These are phyloP conservation scores for Benincasa hispida DNA, from an alignment of 306 rosid genomes.

Conservation along the genomic window DNA sequence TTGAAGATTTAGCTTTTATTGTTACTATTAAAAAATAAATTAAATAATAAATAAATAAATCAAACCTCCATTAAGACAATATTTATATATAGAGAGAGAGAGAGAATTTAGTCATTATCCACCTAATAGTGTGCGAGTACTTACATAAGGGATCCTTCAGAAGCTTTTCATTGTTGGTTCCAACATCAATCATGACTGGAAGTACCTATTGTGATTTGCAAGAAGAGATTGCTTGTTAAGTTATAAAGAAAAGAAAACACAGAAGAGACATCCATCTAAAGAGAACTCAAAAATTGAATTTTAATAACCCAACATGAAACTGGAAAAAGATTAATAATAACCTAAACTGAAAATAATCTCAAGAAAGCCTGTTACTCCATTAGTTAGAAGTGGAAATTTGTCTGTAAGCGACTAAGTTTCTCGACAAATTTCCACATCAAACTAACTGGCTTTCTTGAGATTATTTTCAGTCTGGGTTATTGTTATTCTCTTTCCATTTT, in stretches of 20 bases:
- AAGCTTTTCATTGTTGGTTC: conserved; percentile 82
- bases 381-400: neutral
- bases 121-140: conserved; percentile 21
- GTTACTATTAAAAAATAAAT: neutral
- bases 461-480: too few species aligned
- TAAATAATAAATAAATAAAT: too few species aligned
- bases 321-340: neutral
- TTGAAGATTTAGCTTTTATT: neutral
- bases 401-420: too few species aligned
- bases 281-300: neutral
- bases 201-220: conserved; percentile 49
- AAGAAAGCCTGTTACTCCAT: neutral
- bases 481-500: too few species aligned
- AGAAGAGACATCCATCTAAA: neutral
- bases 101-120: neutral
- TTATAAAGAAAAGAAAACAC: neutral
- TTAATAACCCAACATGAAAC: neutral
- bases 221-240: neutral
- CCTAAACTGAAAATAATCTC: neutral
- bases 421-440: too few species aligned
- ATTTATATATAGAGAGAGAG: neutral
- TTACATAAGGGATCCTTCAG: conserved; percentile 75
- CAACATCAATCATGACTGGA: conserved; percentile 98
- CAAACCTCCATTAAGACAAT: neutral
- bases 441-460: too few species aligned